A percentile compares a stretch with the other conserved stretches of the same genome.
These are phyloP conservation scores for Macadamia integrifolia DNA, from an alignment of 164 flowering plant genomes.

Conservation along the genomic window DNA sequence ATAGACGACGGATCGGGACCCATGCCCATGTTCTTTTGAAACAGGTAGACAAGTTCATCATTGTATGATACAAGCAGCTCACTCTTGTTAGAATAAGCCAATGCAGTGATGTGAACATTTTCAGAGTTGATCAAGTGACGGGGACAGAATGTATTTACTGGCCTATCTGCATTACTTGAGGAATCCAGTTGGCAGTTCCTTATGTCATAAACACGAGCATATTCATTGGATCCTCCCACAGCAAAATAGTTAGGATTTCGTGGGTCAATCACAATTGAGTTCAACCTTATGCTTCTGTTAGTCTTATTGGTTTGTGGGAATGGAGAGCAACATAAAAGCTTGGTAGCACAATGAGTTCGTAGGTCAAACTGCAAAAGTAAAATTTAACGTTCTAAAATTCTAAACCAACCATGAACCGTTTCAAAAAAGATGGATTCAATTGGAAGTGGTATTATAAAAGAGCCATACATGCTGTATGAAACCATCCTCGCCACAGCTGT, in stretches of 20 bases:
- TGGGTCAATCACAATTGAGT: conserved; percentile 65
- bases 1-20: conserved; percentile 39
- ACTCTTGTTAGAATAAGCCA: conserved; percentile 56
- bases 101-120: conserved; percentile 51
- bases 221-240: conserved; percentile 65
- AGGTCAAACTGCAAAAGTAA: conserved; percentile 65
- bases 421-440: background rate
- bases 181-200: conserved; percentile 39
- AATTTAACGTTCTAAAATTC: conserved; percentile 5
- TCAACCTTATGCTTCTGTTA: conserved; percentile 27
- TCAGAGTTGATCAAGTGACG: conserved; percentile 33
- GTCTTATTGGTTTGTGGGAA: conserved; percentile 27
- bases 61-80: conserved; percentile 73
- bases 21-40: conserved; percentile 54
- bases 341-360: conserved; percentile 44
- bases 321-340: conserved; percentile 54
- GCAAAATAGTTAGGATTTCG: conserved; percentile 60
- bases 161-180: conserved; percentile 30
- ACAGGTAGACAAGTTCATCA: conserved; percentile 67
- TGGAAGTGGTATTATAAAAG: background rate
- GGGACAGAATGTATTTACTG: conserved; percentile 50
- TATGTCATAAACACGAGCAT: conserved; percentile 73
- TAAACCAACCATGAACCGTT: background rate
- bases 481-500: conserved; percentile 77
- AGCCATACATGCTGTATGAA: conserved; percentile 56